Percentiles rank a stretch among this genome's conserved stretches.
These are phyloP conservation scores for Casaregolazyma lundiana DNA, from an alignment of 1,139 yeast species.

Conservation along the genomic window DNA sequence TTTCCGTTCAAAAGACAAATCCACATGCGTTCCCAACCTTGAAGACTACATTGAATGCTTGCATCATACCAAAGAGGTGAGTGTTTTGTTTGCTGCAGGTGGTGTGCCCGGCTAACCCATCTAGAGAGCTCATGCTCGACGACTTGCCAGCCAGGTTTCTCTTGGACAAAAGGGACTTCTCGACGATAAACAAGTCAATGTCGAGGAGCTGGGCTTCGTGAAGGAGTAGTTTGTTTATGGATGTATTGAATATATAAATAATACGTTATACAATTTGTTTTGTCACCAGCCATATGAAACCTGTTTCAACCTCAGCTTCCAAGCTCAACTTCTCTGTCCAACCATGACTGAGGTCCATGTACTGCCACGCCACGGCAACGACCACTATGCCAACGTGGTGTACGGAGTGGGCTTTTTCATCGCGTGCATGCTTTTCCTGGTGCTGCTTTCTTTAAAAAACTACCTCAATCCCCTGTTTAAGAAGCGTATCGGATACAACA, in stretches of 20 bases:
- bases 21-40: slow-evolving; percentile 38
- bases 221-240: too few relatives aligned
- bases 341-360: neutral
- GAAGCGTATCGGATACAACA: slow-evolving; percentile 20
- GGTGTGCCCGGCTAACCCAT: slow-evolving; percentile 11
- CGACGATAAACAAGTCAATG: slow-evolving; percentile 20
- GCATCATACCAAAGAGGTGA: slow-evolving; percentile 44
- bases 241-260: neutral
- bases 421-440: slow-evolving; percentile 33
- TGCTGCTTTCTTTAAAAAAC: slow-evolving; percentile 16
- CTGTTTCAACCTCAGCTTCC: too few relatives aligned
- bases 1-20: slow-evolving; percentile 34
- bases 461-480: slow-evolving; percentile 31
- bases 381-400: slow-evolving; percentile 36
- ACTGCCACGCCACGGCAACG: slow-evolving; percentile 33
- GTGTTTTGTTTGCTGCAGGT: slow-evolving; percentile 4
- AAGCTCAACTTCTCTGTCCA: neutral
- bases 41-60: slow-evolving; percentile 49
- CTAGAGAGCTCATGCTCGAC: slow-evolving; percentile 8
- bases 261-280: neutral
- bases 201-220: slow-evolving; percentile 30
- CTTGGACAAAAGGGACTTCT: slow-evolving; percentile 9
- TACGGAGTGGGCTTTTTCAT: slow-evolving; percentile 47
- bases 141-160: slow-evolving; percentile 9
- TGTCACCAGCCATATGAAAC: neutral